phyloP scores from a whole-genome alignment of 495 filamentous ascomycete genomes.

The Neurospora sublineolata region DNA sequence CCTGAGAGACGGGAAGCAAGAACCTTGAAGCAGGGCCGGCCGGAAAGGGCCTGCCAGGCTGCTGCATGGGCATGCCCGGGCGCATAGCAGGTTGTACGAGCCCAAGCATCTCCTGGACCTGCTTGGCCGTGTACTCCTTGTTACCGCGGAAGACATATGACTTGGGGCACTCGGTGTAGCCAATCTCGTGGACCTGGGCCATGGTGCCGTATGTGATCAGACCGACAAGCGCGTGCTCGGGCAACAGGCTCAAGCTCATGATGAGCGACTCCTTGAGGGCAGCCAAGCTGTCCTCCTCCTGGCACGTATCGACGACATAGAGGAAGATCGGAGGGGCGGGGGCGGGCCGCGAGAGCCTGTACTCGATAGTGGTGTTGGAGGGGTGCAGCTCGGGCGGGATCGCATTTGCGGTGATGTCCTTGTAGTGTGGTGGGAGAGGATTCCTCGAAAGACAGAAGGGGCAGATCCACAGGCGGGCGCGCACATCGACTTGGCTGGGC shows the following conservation, averaged over 20 bases:
- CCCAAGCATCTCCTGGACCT: constrained; percentile 98
- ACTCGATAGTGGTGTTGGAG: constrained; percentile 92
- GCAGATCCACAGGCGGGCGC: constrained; percentile 94
- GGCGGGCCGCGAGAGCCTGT: constrained; percentile 82
- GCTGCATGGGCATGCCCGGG: constrained; percentile 65
- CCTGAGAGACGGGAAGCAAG: constrained; percentile 87
- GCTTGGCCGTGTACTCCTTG: constrained; percentile 93
- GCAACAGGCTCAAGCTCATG: constrained; percentile 91
- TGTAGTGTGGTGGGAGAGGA: constrained; percentile 91
- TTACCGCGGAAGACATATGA: constrained; percentile 98
- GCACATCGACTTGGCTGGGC: constrained; percentile 81
- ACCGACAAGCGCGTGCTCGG: constrained; percentile 86
- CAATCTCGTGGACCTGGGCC: constrained; percentile 98
- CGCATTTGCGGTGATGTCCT: constrained; percentile 90
- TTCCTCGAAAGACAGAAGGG: constrained; percentile 97
- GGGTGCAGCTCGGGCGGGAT: constrained; percentile 95
- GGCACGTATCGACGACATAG: constrained; percentile 96
- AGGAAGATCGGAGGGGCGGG: constrained; percentile 93
- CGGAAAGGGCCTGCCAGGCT: constrained; percentile 59
- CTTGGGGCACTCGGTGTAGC: constrained; percentile 95
- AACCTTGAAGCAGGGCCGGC: constrained; percentile 81
- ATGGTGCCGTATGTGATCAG: constrained; percentile 95
- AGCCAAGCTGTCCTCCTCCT: constrained; percentile 94
- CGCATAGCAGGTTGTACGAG: constrained; percentile 56
- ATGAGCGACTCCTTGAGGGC: constrained; percentile 93